Percentiles rank a stretch among this genome's conserved stretches.
These are phyloP conservation scores for Carex kokanica DNA, from an alignment of 176 grass and related monocot species.

Conservation along the genomic window DNA sequence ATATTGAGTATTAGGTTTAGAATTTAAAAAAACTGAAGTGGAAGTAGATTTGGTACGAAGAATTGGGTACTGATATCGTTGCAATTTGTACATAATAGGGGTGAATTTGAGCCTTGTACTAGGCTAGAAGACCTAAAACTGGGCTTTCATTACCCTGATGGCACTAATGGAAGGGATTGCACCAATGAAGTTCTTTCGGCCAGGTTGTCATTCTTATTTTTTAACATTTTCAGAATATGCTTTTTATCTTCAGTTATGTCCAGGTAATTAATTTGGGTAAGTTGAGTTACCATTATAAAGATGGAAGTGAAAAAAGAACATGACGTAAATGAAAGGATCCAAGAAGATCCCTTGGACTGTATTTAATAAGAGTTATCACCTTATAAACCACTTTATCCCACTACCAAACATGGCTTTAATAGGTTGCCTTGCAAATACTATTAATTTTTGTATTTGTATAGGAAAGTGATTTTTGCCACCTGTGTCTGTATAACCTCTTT, in stretches of 20 bases:
- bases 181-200: conserved; percentile 24
- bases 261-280: background rate
- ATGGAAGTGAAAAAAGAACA: background rate
- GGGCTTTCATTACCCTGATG: conserved; percentile 23
- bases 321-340: background rate
- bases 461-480: background rate
- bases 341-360: background rate
- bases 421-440: background rate
- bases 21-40: background rate
- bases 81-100: conserved; percentile 9
- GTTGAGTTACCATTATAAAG: background rate
- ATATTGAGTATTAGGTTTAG: background rate
- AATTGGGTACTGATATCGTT: conserved; percentile 11
- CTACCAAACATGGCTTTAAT: background rate
- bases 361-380: background rate
- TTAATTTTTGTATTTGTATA: background rate
- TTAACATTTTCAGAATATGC: background rate
- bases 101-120: conserved; percentile 46
- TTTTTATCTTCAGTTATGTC: background rate
- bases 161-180: conserved; percentile 16
- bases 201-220: background rate
- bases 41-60: background rate
- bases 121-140: conserved; percentile 44
- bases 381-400: background rate
- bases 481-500: background rate